Evolutionary conservation across 805 yeast species (phyloP).

Genomic region (Candida ponderosae): DNA sequence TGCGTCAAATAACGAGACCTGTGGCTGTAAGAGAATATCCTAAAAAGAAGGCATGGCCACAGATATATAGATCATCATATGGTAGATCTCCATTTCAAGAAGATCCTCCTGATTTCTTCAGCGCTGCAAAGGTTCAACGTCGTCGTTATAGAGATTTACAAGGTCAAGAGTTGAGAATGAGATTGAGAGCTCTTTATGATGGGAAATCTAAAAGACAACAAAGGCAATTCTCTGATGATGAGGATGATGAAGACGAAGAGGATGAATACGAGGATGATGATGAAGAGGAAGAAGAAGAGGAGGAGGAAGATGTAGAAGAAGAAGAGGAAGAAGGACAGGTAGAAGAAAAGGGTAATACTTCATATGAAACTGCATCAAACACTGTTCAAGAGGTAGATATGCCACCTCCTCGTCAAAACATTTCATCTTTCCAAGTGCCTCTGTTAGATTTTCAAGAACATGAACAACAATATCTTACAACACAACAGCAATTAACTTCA

Average conservation of each 20-base stretch:
- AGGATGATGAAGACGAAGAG: too few species aligned
- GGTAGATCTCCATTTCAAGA: conserved; percentile 83
- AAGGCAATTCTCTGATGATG: not conserved
- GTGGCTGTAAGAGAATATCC: conserved; percentile 78
- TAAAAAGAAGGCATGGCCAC: conserved; percentile 41
- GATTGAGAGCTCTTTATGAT: conserved; percentile 15
- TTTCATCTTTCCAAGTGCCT: too few species aligned
- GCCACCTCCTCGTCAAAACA: not conserved
- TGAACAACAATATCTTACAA: too few species aligned
- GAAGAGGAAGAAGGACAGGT: too few species aligned
- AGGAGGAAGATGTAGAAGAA: too few species aligned
- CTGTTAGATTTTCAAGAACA: too few species aligned
- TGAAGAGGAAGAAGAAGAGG: too few species aligned
- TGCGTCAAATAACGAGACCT: conserved; percentile 71
- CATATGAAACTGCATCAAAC: not conserved
- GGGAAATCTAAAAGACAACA: not conserved
- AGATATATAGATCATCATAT: conserved; percentile 48
- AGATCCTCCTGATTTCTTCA: conserved; percentile 36
- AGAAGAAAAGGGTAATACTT: too few species aligned
- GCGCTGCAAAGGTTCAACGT: conserved; percentile 30
- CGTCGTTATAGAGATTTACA: conserved; percentile 18
- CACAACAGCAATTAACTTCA: too few species aligned
- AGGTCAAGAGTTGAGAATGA: conserved; percentile 32
- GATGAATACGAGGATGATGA: too few species aligned
- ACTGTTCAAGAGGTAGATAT: conserved; percentile 3